A percentile compares a stretch with the other conserved stretches of the same genome.
These are phyloP conservation scores for Pisolithus thermaeus DNA, from an alignment of 1,284 basidiomycete genomes.

Conservation along the genomic window DNA sequence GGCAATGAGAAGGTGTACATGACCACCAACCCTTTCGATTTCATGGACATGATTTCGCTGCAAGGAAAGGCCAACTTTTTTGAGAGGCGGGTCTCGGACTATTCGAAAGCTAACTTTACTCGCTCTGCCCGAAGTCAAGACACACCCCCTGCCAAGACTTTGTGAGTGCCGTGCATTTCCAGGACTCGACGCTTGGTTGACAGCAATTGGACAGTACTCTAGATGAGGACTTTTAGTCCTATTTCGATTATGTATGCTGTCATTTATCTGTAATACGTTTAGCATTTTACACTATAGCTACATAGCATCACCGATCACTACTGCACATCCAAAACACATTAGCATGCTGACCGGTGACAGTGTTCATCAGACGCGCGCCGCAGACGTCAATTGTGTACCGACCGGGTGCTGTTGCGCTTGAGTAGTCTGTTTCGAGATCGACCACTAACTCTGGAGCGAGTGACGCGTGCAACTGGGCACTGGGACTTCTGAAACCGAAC, in stretches of 20 bases:
- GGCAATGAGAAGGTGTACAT: constrained; percentile 78
- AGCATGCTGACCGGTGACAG: no score
- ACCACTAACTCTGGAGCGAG: no score
- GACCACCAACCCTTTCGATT: constrained; percentile 73
- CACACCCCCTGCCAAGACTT: constrained; percentile 30
- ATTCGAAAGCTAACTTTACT: constrained; percentile 67
- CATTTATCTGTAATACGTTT: background rate
- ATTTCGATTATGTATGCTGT: background rate
- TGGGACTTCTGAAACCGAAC: no score
- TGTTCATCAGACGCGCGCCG: no score
- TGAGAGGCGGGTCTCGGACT: constrained; percentile 81
- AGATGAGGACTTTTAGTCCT: constrained; percentile 48
- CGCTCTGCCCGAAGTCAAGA: constrained; percentile 25
- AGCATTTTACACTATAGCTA: no score
- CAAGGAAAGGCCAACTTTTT: constrained; percentile 77
- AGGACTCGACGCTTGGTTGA: background rate
- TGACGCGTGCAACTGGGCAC: no score
- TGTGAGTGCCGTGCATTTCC: constrained; percentile 34
- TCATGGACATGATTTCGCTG: constrained; percentile 90
- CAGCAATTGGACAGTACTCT: constrained; percentile 35
- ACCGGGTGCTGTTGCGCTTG: no score
- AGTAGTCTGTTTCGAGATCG: no score
- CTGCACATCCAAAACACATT: no score
- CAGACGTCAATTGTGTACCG: no score
- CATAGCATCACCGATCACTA: no score